Base-by-base conservation (phyloP, 805 yeast species). In the Priceomyces fermenticarens region DNA sequence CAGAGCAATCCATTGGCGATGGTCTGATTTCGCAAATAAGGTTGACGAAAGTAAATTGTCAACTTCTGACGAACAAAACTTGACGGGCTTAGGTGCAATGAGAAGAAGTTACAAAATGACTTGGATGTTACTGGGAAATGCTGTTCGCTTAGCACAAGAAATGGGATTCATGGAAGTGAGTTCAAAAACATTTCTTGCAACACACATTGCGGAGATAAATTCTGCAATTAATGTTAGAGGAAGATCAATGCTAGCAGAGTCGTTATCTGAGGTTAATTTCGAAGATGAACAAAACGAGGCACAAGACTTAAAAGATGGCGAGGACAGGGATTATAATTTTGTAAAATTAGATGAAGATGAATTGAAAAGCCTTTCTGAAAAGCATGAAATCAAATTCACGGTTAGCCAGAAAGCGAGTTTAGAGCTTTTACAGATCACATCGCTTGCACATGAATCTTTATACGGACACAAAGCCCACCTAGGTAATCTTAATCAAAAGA, bases 101-200 rank as follows among this genome's bases (percentile, higher is more conserved):
- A 72, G 95, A 51, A 70, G 96, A 53, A 82, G 90, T 46, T 90
- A 88, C 58, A 73, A 96, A 30, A 85, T 88, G 89, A 85, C 95
- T 0, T 90, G 96, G 91, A 85, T 89, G 93, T 75, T 88, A 45
- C 81, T 88, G 36, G 97, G 97, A 2, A 80, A 87, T 2, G 90
- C 95, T 0, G 84, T 88, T 2, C 70, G 97, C 42, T 64, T 90
- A 32, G 93, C 96, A 3, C 95, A 88, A 57, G 93, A 85, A 58
- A 80, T 85, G 78, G 88, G 88, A 3, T 77, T 88, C 51, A 78
- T 88, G 67, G 87, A 85, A 33, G 76, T 79, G 13, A 80, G 85
- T 44, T 73, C 89, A 8, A 76, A 83, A 50, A 78, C 89, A 4
- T 86, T 85, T 54, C 65, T 89, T 41, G 96, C 96, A 0, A 80